Evolutionary conservation across 805 yeast genomes (phyloP).

Genomic region (Candida tammaniensis): DNA sequence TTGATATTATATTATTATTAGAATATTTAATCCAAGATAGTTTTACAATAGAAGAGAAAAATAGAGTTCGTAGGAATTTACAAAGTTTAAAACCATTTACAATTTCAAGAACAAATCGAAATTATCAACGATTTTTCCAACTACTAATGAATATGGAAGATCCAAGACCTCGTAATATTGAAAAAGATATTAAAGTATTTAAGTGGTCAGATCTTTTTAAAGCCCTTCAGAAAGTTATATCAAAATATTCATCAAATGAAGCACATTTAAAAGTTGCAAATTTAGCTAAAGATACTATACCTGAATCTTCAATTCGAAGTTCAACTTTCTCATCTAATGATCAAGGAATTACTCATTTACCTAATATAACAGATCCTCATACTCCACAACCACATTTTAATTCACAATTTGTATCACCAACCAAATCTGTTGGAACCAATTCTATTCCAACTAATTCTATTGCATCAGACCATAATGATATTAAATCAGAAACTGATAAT

Average conservation of each 20-base stretch:
- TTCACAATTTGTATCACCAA: neutral
- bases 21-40: constrained; percentile 54
- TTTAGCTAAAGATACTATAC: neutral
- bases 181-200: constrained; percentile 67
- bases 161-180: constrained; percentile 69
- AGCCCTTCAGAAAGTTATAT: constrained; percentile 55
- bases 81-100: constrained; percentile 64
- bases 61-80: constrained; percentile 63
- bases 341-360: neutral
- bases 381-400: neutral
- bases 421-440: neutral
- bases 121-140: constrained; percentile 28
- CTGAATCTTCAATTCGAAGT: neutral
- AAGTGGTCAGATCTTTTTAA: constrained; percentile 52
- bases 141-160: constrained; percentile 57
- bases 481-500: no score
- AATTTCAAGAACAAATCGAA: constrained; percentile 44
- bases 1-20: constrained; percentile 56
- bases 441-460: neutral
- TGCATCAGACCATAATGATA: neutral
- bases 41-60: constrained; percentile 67
- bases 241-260: constrained; percentile 46
- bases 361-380: neutral
- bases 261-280: constrained; percentile 3
- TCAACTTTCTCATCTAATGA: no score